Evolutionary conservation across 2,329 filamentous ascomycete species (phyloP).

Genomic region (Alternaria atra): DNA sequence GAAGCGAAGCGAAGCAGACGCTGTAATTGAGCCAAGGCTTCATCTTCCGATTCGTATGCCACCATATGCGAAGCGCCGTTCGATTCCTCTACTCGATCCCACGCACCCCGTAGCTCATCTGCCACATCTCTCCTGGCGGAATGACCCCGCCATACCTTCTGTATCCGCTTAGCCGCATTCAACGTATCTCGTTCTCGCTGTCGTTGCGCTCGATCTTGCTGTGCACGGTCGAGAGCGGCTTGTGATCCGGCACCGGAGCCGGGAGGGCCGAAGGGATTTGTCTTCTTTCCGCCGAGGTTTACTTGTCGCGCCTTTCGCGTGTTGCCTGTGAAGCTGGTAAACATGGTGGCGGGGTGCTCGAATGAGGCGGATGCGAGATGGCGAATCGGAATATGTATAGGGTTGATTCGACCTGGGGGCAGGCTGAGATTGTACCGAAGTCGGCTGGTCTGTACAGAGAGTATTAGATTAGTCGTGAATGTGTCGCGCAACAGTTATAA

Average conservation of each 20-base stretch:
- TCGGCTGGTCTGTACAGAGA: neutral
- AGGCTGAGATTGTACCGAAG: neutral
- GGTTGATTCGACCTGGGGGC: neutral
- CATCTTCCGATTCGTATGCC: slow-evolving; percentile 50
- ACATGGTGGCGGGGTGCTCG: slow-evolving; percentile 67
- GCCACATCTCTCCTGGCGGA: slow-evolving; percentile 67
- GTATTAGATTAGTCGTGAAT: slow-evolving; percentile 15
- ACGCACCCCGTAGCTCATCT: slow-evolving; percentile 57
- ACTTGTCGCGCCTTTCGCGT: slow-evolving; percentile 88
- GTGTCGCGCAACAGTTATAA: slow-evolving; percentile 6
- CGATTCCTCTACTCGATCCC: slow-evolving; percentile 42
- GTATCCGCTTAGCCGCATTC: slow-evolving; percentile 77
- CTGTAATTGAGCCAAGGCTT: slow-evolving; percentile 53
- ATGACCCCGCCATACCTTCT: slow-evolving; percentile 85
- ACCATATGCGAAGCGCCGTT: slow-evolving; percentile 15
- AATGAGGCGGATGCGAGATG: neutral
- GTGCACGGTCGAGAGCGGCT: slow-evolving; percentile 82
- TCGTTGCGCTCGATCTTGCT: slow-evolving; percentile 82
- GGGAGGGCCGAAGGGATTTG: slow-evolving; percentile 76
- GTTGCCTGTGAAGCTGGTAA: slow-evolving; percentile 88
- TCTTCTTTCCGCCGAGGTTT: slow-evolving; percentile 86
- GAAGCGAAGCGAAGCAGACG: slow-evolving; percentile 57
- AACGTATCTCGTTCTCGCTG: slow-evolving; percentile 82
- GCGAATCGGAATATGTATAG: neutral
- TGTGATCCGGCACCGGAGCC: slow-evolving; percentile 71